Base-by-base conservation (phyloP, 495 filamentous ascomycete genomes). In the Terfezia boudieri region DNA sequence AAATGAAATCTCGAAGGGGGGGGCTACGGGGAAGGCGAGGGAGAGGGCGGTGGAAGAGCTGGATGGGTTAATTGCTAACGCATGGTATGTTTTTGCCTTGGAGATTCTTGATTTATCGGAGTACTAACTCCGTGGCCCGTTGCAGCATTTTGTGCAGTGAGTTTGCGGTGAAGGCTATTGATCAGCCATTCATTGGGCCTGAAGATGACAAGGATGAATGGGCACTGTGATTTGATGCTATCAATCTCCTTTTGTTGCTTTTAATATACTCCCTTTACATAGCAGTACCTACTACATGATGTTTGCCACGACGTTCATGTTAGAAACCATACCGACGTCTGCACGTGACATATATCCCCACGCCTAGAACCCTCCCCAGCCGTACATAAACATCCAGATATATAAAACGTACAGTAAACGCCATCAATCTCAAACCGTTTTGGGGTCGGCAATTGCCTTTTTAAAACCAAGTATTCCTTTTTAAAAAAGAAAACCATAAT, bases 151-250 rank as follows among this genome's bases (percentile, higher is more conserved):
- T 95, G 37, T 98, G 90, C 63, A 86, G 84, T 61, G 90, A 98
- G 60, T 83, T 86, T 69, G 90, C 88, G 2, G 88, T 98, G 59
- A 87, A 83, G 70, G 73, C 81, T 56, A 86, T 98, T 41, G 86
- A 94, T 58, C 86, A 93, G 67, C 86, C 90, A 2, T 96, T 98
- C 66, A 74, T 95, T 20, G 71, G 71, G 12, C 67, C 75, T 4
- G 71, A 71, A 8, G 87, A 95, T 56, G 74, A 84, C 60, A 67
- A 66, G 54, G 76, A 80, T 50, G 90, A 94, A 59, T 98, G 90
- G 90, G 79, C 79, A 52, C 67, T 95, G 51, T 93, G 68, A 68
- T 17, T 5, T 32, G 23, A 51, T 56, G 20, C 52, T 41, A 14
- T 43, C 14, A n/a, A 23, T 37, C 9, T n/a, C 1, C 14, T 20